Percentiles rank a stretch among this genome's conserved stretches.
phyloP scores from a whole-genome alignment of 345 rosid genomes.

The Citrus cavaleriei region DNA sequence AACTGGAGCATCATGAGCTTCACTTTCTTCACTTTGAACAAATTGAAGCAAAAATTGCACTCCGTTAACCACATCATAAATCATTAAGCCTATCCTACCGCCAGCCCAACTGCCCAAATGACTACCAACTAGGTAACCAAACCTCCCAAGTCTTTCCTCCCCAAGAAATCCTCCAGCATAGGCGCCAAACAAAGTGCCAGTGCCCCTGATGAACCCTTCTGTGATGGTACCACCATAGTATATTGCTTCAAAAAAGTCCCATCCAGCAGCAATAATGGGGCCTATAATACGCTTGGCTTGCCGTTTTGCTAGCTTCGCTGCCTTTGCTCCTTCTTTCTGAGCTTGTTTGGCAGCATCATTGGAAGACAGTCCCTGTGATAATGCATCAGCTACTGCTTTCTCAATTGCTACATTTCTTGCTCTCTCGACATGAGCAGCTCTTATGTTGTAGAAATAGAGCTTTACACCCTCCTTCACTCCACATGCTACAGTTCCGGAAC shows the following conservation, averaged over 20 bases:
- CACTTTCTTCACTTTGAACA: conserved; percentile 33
- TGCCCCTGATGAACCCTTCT: conserved; percentile 84
- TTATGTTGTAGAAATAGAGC: conserved; percentile 78
- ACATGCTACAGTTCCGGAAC: conserved; percentile 79
- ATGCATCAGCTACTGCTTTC: conserved; percentile 56
- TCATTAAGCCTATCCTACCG: conserved; percentile 88
- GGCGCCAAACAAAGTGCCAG: conserved; percentile 89
- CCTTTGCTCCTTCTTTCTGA: conserved; percentile 75
- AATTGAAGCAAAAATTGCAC: conserved; percentile 48
- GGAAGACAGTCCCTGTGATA: conserved; percentile 57
- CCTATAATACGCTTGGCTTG: conserved; percentile 86
- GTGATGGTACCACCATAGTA: conserved; percentile 83
- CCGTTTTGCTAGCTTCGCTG: conserved; percentile 68
- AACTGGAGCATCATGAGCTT: background rate
- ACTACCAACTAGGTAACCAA: conserved; percentile 92
- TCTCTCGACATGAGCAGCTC: conserved; percentile 75
- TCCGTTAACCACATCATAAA: conserved; percentile 80
- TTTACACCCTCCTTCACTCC: conserved; percentile 84
- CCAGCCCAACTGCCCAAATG: conserved; percentile 96
- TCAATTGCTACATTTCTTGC: conserved; percentile 63
- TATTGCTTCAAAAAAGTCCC: conserved; percentile 96
- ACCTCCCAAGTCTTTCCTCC: conserved; percentile 74
- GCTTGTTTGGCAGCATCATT: conserved; percentile 71
- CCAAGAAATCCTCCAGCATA: conserved; percentile 73
- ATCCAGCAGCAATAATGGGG: conserved; percentile 84